phyloP scores from a whole-genome alignment of 495 filamentous ascomycete species.

The Talaromyces liani region DNA sequence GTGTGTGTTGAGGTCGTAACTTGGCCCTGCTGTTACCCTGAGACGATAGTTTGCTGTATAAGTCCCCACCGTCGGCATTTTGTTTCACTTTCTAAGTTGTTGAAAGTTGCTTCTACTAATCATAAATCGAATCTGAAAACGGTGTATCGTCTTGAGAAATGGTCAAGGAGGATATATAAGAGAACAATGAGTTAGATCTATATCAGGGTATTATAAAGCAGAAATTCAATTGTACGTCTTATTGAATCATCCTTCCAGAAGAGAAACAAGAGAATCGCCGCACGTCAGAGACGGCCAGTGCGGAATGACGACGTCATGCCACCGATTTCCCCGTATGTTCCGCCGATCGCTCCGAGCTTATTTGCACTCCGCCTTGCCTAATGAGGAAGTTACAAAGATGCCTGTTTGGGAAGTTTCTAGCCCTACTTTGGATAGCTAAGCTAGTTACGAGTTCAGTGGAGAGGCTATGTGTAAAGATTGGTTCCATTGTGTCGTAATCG shows the following conservation, averaged over 20 bases:
- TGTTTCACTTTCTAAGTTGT: background rate
- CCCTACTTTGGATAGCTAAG: background rate
- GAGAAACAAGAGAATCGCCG: background rate
- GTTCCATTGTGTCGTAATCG: background rate
- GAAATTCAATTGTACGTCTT: background rate
- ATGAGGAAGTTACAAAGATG: background rate
- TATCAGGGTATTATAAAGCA: background rate
- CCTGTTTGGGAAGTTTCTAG: background rate
- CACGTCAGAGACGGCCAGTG: background rate
- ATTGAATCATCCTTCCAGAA: no score
- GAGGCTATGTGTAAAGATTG: background rate
- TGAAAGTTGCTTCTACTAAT: background rate
- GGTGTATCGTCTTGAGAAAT: background rate
- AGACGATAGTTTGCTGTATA: slow-evolving; percentile 25
- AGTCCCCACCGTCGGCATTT: background rate
- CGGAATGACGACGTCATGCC: background rate
- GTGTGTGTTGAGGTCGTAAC: slow-evolving; percentile 62
- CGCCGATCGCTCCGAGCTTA: background rate
- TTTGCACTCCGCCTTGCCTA: background rate
- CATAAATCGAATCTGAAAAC: background rate
- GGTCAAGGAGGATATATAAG: background rate
- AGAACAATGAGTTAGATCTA: background rate
- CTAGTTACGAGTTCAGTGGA: no score
- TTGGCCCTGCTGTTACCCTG: slow-evolving; percentile 53
- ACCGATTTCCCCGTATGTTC: background rate